Percentiles rank a stretch among this genome's conserved stretches.
phyloP scores from a whole-genome alignment of 1,284 basidiomycete genomes.

The Leccinum fallax region DNA sequence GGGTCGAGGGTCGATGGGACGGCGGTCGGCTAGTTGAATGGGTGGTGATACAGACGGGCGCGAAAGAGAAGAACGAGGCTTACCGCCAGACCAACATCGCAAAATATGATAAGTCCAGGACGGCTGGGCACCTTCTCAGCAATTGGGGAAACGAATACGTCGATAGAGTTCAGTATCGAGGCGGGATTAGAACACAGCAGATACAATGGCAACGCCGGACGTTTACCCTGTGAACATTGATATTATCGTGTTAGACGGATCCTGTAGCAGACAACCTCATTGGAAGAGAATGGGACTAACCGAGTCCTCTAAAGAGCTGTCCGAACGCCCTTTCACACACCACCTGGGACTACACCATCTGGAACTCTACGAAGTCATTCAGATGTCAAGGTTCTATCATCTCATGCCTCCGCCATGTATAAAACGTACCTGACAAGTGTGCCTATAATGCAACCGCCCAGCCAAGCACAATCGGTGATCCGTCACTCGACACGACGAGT shows the following conservation, averaged over 20 bases:
- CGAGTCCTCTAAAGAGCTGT: slow-evolving; percentile 24
- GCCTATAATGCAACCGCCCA: slow-evolving; percentile 20
- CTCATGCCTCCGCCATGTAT: background rate
- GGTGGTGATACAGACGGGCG: slow-evolving; percentile 10
- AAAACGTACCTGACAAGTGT: slow-evolving; percentile 15
- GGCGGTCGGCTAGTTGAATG: slow-evolving; percentile 69
- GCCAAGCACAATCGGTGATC: background rate
- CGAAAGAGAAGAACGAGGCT: slow-evolving; percentile 47
- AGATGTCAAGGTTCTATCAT: slow-evolving; percentile 1
- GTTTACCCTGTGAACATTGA: slow-evolving; percentile 16
- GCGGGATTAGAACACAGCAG: slow-evolving; percentile 24
- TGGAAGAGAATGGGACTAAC: slow-evolving; percentile 5
- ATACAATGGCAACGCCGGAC: slow-evolving; percentile 20
- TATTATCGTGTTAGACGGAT: background rate
- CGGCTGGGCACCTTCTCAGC: slow-evolving; percentile 15
- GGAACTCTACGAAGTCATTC: slow-evolving; percentile 4
- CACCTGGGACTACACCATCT: slow-evolving; percentile 9
- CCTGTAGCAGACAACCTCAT: background rate
- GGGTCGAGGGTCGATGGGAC: slow-evolving; percentile 95
- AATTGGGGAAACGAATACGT: slow-evolving; percentile 12
- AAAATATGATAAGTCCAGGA: background rate
- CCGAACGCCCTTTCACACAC: slow-evolving; percentile 20
- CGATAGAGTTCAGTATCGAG: slow-evolving; percentile 21
- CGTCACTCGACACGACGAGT: background rate
- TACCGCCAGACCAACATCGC: slow-evolving; percentile 56